Evolutionary conservation across 805 yeast genomes (phyloP), one percentile per base, ranked within the genome.

Genomic region (Yarrowia divulgata): DNA sequence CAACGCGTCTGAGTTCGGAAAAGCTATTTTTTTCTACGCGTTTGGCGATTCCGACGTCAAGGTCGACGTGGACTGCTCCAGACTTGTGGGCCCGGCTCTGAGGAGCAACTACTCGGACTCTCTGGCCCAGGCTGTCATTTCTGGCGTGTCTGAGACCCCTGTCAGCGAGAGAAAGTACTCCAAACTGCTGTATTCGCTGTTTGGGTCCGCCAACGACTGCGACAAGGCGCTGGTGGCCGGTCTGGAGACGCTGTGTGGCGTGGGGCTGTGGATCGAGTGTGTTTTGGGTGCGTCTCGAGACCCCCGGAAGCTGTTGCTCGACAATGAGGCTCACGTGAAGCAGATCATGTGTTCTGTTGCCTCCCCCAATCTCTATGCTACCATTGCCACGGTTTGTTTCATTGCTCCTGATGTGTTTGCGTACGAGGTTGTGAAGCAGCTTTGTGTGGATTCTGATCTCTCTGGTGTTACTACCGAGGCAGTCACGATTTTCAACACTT

Each of bases 401-500:
- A 78, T 81, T 13, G 88, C 91, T 6, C 91, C 95, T 1, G 82
- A 82, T 4, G 74, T 81, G 1, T 80, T 87, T 12, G 82, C 88
- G 10, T 89, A 91, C 2, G 70, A 81, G 16, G 66, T 93, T 18
- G 77, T 82, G 1, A 75, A 80, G 0, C 73, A 81, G 13, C 77
- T 93, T 48, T 69, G 73, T 3, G 57, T 39, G 0, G 29, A 23
- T 4, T 55, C 73, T 0, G 88, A 86, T 66, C 77, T 90, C 37
- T 77, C 79, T 0, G 70, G 74, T 1, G 72, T 87, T 18, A 73
- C 78, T 0, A 77, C 77, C 1, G 66, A 46, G 10, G 35, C 69
- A 0, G 75, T 89, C 40, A 77, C 79, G 14, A 90, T 95, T 43
- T 91, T 91, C 89, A 82, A 79, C 57, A 89, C 89, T 10, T 76